Evolutionary conservation across 768 basidiomycete genomes (phyloP).

Genomic region (Calocybe indica): DNA sequence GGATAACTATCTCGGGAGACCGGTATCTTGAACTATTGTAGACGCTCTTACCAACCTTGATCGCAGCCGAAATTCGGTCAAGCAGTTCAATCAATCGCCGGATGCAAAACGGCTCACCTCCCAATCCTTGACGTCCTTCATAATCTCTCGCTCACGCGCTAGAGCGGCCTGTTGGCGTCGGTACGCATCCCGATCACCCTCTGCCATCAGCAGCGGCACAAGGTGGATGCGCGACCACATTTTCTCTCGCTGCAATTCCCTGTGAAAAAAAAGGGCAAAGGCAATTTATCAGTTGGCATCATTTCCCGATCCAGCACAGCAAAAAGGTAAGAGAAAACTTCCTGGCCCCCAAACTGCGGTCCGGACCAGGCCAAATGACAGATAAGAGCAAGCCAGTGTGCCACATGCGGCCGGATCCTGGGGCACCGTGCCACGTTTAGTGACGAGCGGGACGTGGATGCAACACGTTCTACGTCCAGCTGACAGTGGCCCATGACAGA

Average conservation of each 20-base stretch:
- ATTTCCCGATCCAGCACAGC: conserved; percentile 26
- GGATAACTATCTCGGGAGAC: conserved; percentile 32
- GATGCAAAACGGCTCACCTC: conserved; percentile 58
- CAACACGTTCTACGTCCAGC: conserved; percentile 68
- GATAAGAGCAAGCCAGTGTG: conserved; percentile 32
- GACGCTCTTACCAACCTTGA: conserved; percentile 77
- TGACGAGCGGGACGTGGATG: conserved; percentile 49
- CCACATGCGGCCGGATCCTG: conserved; percentile 56
- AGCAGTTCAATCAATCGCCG: conserved; percentile 16
- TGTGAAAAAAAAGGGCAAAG: conserved; percentile 41
- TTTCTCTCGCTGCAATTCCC: conserved; percentile 90
- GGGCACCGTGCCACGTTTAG: conserved; percentile 51
- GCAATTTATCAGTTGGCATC: conserved; percentile 23
- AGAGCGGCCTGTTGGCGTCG: conserved; percentile 73
- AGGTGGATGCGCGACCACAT: conserved; percentile 95
- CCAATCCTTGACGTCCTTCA: conserved; percentile 93
- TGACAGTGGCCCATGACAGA: conserved; percentile 31
- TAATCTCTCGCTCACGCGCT: conserved; percentile 81
- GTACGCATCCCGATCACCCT: conserved; percentile 88
- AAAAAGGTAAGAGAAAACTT: background rate
- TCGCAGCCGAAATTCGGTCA: conserved; percentile 17
- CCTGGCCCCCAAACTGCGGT: conserved; percentile 22
- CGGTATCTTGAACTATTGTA: conserved; percentile 78
- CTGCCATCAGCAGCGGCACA: conserved; percentile 86
- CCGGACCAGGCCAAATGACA: conserved; percentile 25